Evolutionary conservation across 2,329 filamentous ascomycete genomes (phyloP).

Genomic region (Huntiella decipiens): DNA sequence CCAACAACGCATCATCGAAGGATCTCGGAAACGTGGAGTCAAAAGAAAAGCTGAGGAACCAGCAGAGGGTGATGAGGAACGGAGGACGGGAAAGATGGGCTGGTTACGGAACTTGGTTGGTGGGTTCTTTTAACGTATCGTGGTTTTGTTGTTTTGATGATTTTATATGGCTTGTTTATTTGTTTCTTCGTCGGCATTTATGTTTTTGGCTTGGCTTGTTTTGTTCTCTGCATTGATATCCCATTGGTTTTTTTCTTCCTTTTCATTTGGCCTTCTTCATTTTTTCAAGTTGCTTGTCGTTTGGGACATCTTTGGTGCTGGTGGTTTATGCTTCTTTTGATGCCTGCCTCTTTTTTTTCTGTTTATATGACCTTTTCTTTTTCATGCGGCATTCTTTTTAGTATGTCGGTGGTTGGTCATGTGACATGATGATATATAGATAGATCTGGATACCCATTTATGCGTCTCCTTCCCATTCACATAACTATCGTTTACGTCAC

Average conservation of each 20-base stretch:
- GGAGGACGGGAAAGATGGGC: not conserved
- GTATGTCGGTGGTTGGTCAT: not conserved
- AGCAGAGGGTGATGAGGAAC: not conserved
- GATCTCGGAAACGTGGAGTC: not conserved
- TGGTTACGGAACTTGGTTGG: conserved; percentile 6
- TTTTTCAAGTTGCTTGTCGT: not conserved
- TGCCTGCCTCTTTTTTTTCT: conserved; percentile 17
- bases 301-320: not conserved
- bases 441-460: not conserved
- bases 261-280: not conserved
- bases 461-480: not conserved
- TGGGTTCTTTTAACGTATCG: not conserved
- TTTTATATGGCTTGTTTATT: not conserved
- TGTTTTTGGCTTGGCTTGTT: not conserved
- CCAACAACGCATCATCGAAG: conserved; percentile 1
- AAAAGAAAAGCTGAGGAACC: not conserved
- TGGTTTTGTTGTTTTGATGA: not conserved
- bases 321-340: conserved; percentile 23
- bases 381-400: not conserved
- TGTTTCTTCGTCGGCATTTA: not conserved
- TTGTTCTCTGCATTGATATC: not conserved
- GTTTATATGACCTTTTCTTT: conserved; percentile 8
- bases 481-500: too few species aligned
- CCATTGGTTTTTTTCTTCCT: not conserved
- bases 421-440: conserved; percentile 4